phyloP scores from a whole-genome alignment of 208 protist genomes.

The Leishmania tropica region DNA sequence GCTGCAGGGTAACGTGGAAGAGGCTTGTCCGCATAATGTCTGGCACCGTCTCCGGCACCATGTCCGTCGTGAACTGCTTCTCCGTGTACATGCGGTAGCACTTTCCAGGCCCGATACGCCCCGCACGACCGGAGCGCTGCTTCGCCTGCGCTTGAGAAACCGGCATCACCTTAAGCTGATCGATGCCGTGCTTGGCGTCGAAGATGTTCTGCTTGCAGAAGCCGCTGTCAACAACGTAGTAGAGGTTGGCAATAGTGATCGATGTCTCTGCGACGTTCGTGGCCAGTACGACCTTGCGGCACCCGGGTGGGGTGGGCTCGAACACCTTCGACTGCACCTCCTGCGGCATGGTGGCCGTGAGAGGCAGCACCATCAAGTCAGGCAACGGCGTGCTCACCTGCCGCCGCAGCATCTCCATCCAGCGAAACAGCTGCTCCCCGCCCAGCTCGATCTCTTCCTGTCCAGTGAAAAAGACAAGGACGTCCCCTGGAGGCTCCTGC shows the following conservation, averaged over 20 bases:
- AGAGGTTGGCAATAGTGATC: conserved; percentile 99
- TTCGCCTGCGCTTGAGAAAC: conserved; percentile 98
- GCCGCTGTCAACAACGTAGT: conserved; percentile 98
- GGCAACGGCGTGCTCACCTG: conserved; percentile 66
- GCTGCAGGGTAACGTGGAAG: conserved; percentile 96
- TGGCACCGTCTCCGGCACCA: conserved; percentile 95
- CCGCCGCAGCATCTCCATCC: conserved; percentile 81
- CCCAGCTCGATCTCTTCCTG: conserved; percentile 99
- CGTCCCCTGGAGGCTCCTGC: conserved; percentile 97
- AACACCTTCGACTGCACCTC: conserved; percentile 99
- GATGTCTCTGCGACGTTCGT: conserved; percentile 99
- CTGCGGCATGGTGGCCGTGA: conserved; percentile 98
- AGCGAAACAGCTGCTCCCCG: conserved; percentile 95
- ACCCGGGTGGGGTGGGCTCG: conserved; percentile 93
- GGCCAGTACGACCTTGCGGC: conserved; percentile 98
- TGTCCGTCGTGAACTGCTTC: conserved; percentile 94
- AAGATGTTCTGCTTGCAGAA: conserved; percentile 98
- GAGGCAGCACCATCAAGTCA: conserved; percentile 96
- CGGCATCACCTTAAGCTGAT: conserved; percentile 96
- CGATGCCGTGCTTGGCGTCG: conserved; percentile 97
- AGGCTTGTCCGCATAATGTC: conserved; percentile 99
- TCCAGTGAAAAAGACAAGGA: conserved; percentile 99
- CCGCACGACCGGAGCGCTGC: conserved; percentile 96
- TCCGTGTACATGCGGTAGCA: conserved; percentile 98
- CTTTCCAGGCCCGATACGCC: conserved; percentile 96